These are phyloP conservation scores for Megacollybia platyphylla DNA, from an alignment of 1,284 basidiomycete genomes.

Conservation along the genomic window DNA sequence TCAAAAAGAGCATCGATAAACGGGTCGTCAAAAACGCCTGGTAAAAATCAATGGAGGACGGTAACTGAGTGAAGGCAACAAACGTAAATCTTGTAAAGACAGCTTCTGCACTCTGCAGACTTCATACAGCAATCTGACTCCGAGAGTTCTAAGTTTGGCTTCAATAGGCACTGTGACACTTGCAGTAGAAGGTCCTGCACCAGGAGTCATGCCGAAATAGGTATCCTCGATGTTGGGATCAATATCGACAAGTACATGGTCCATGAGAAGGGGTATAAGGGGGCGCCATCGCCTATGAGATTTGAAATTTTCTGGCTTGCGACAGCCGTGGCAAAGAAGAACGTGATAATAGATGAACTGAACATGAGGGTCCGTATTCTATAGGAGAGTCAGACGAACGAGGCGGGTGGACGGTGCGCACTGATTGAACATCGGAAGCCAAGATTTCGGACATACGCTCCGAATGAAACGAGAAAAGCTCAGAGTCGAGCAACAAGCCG, in stretches of 20 bases:
- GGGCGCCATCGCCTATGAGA: constrained; percentile 74
- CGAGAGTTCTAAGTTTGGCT: constrained; percentile 60
- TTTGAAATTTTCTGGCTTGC: constrained; percentile 58
- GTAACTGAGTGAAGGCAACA: constrained; percentile 16
- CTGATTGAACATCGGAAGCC: constrained; percentile 55
- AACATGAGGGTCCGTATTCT: constrained; percentile 83
- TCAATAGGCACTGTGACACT: constrained; percentile 62
- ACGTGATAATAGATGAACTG: constrained; percentile 75
- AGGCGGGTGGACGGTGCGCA: constrained; percentile 20
- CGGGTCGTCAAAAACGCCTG: constrained; percentile 67
- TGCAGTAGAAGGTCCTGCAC: constrained; percentile 21
- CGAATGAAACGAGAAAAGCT: constrained; percentile 79
- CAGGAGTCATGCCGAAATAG: constrained; percentile 28
- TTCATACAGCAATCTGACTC: constrained; percentile 76
- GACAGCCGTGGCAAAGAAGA: constrained; percentile 66
- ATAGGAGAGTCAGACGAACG: constrained; percentile 2
- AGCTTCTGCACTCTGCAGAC: constrained; percentile 84
- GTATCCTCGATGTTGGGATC: constrained; percentile 54
- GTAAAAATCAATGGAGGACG: neutral
- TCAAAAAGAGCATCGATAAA: constrained; percentile 92
- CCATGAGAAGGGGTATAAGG: constrained; percentile 73
- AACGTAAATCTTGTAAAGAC: constrained; percentile 62
- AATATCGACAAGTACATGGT: constrained; percentile 60
- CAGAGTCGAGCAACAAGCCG: constrained; percentile 61
- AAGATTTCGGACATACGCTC: constrained; percentile 80